These are phyloP conservation scores for Daldinia vernicosa DNA, from an alignment of 495 filamentous ascomycete genomes.

Conservation along the genomic window DNA sequence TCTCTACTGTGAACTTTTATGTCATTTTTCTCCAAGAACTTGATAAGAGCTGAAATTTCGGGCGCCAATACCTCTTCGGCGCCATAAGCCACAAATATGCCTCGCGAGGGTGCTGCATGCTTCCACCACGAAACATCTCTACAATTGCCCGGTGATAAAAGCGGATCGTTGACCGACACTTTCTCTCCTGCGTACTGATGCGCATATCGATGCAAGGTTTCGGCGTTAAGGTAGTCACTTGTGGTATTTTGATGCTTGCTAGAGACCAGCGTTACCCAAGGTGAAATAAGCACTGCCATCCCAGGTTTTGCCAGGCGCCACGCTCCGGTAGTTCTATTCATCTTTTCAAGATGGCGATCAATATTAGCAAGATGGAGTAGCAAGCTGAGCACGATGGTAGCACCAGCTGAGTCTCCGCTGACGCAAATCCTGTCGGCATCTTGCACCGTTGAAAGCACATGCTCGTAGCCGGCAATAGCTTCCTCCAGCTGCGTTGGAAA, in stretches of 20 bases:
- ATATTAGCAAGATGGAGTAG: conserved; percentile 64
- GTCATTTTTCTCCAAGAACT: conserved; percentile 56
- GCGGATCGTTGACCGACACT: conserved; percentile 56
- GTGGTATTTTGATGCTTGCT: conserved; percentile 62
- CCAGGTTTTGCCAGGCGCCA: conserved; percentile 51
- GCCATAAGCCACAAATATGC: conserved; percentile 72
- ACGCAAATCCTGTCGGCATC: conserved; percentile 68
- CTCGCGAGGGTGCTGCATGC: conserved; percentile 64
- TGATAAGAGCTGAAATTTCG: conserved; percentile 65
- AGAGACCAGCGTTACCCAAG: conserved; percentile 68
- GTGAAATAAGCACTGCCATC: conserved; percentile 66
- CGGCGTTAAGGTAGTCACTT: conserved; percentile 68
- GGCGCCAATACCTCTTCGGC: conserved; percentile 75
- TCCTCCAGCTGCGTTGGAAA: conserved; percentile 76
- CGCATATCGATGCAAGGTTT: conserved; percentile 68
- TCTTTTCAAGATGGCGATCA: conserved; percentile 45
- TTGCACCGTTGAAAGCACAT: conserved; percentile 63
- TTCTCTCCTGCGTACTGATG: conserved; percentile 67
- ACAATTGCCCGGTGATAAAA: conserved; percentile 74
- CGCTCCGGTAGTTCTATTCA: conserved; percentile 30
- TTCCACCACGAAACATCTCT: conserved; percentile 70
- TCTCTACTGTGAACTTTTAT: conserved; percentile 57
- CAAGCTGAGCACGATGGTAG: conserved; percentile 70
- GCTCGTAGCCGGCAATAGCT: conserved; percentile 69
- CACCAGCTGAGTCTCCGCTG: conserved; percentile 79